Conservation (phyloP, 1,139 yeast species). For the Geotrichum histeridarum region DNA sequence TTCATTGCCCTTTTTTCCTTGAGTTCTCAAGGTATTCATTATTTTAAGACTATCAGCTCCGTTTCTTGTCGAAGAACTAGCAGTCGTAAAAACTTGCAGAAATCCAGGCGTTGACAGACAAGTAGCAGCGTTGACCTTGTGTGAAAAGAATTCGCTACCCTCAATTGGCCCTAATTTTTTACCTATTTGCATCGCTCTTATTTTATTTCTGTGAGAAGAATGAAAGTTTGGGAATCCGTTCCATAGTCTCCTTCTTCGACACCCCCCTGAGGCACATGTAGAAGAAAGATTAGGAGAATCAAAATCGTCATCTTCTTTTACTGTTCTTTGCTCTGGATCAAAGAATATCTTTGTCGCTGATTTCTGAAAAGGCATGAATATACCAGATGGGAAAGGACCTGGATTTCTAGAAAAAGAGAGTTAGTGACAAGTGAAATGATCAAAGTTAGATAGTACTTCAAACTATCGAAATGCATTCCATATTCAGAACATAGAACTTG, state of each 20-base stretch:
- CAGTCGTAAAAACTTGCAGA: constrained; percentile 13
- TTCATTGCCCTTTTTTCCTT: too few species aligned
- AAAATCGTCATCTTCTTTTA: neutral
- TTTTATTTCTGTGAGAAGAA: neutral
- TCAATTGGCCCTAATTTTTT: neutral
- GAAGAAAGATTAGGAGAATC: neutral
- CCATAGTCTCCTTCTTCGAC: constrained; percentile 1
- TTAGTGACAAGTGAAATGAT: neutral
- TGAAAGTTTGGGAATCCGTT: neutral
- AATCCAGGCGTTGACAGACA: constrained; percentile 9
- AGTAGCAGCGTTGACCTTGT: neutral
- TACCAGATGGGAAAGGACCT: constrained; percentile 26
- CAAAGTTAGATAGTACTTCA: constrained; percentile 15
- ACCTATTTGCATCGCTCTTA: neutral
- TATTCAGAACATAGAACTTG: constrained; percentile 50
- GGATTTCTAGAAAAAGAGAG: constrained; percentile 18
- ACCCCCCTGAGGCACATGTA: neutral
- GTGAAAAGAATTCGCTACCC: neutral
- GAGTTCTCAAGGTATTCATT: too few species aligned
- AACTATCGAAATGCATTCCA: constrained; percentile 46
- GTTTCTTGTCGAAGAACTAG: too few species aligned
- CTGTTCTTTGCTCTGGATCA: neutral
- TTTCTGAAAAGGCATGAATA: constrained; percentile 30
- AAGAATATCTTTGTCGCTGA: constrained; percentile 7
- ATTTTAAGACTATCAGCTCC: too few species aligned